These are phyloP conservation scores for Pichia sp. DNA, from an alignment of 1,139 yeast species.

Conservation along the genomic window DNA sequence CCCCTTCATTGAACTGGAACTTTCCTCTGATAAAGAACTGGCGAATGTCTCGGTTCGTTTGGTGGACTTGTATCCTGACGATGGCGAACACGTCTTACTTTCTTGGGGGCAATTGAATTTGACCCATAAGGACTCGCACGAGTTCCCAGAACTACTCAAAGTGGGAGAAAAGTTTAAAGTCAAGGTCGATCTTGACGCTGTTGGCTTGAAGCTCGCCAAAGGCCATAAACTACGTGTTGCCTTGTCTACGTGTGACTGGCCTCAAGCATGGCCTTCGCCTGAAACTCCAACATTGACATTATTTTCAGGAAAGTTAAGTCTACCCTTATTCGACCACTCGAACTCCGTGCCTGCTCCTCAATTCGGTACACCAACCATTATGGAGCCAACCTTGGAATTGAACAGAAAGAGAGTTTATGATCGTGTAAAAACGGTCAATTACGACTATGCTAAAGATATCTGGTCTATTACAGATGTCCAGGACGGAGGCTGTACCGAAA, in stretches of 20 bases:
- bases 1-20: constrained; percentile 32
- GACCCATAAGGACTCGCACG: constrained; percentile 38
- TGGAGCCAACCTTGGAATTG: constrained; percentile 30
- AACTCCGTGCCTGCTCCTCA: constrained; percentile 25
- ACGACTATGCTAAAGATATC: constrained; percentile 29
- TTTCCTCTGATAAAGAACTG: constrained; percentile 35
- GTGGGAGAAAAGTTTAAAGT: constrained; percentile 34
- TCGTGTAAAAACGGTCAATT: constrained; percentile 28
- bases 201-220: constrained; percentile 34
- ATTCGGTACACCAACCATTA: constrained; percentile 31
- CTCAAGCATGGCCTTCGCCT: constrained; percentile 41
- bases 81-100: constrained; percentile 34
- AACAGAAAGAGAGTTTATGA: constrained; percentile 29
- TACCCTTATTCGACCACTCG: constrained; percentile 28
- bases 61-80: constrained; percentile 34
- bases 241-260: constrained; percentile 42
- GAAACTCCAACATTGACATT: constrained; percentile 35
- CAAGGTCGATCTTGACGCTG: constrained; percentile 35
- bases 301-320: constrained; percentile 28
- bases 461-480: constrained; percentile 34
- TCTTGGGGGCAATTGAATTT: constrained; percentile 44
- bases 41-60: constrained; percentile 38
- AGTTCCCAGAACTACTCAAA: constrained; percentile 34
- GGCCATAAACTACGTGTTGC: constrained; percentile 38
- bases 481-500: constrained; percentile 31